A percentile compares a stretch with the other conserved stretches of the same genome.
These are phyloP conservation scores for Neonectria neomacrospora DNA, from an alignment of 2,329 filamentous ascomycete species.

Conservation along the genomic window DNA sequence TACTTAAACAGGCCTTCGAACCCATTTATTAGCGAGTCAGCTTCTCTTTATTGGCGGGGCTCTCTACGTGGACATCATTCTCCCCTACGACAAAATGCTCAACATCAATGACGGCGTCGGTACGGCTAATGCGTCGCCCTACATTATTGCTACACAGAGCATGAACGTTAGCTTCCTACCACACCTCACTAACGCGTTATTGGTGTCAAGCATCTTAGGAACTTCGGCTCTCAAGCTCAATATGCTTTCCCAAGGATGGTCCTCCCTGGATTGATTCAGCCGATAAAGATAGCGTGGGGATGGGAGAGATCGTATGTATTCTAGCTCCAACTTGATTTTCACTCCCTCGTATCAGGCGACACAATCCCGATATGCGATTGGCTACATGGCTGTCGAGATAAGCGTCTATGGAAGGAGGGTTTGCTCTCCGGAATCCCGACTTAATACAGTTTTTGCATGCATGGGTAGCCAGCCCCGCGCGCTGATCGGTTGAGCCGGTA, in stretches of 20 bases:
- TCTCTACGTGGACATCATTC: constrained; percentile 48
- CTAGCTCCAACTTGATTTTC: background rate
- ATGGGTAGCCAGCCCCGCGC: background rate
- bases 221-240: background rate
- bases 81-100: constrained; percentile 48
- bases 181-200: constrained; percentile 13
- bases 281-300: background rate
- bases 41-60: constrained; percentile 47
- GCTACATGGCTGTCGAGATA: background rate
- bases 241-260: background rate
- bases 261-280: background rate
- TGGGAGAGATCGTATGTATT: background rate
- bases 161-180: constrained; percentile 8
- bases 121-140: constrained; percentile 64
- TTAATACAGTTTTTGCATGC: background rate
- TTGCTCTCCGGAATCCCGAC: background rate
- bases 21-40: constrained; percentile 45
- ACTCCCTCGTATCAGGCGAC: background rate
- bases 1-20: constrained; percentile 43
- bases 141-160: constrained; percentile 57
- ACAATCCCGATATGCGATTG: background rate
- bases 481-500: background rate
- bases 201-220: constrained; percentile 13
- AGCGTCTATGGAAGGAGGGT: background rate
- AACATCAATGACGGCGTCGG: constrained; percentile 24